Conservation (phyloP, 768 basidiomycete species). For the Cantharellus anzutake region DNA sequence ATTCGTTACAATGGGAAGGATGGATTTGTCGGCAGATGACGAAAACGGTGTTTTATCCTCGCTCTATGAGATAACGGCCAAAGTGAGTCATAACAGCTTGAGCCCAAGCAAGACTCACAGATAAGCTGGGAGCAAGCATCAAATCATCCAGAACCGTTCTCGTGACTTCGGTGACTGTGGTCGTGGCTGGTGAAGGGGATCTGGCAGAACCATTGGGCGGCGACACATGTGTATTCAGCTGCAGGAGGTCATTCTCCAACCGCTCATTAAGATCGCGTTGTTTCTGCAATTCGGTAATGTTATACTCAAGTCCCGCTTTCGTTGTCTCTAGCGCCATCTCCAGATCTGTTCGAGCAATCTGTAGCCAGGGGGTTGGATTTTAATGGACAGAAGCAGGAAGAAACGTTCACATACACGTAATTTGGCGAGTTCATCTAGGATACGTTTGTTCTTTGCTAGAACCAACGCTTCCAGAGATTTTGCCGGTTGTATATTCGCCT, state of each 20-base stretch:
- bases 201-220: conserved; percentile 15
- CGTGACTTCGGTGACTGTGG: conserved; percentile 15
- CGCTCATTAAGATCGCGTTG: conserved; percentile 70
- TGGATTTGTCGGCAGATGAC: conserved; percentile 68
- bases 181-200: conserved; percentile 15
- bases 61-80: too few species aligned
- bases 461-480: conserved; percentile 81
- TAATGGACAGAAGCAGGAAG: background rate
- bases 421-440: conserved; percentile 83
- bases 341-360: conserved; percentile 62
- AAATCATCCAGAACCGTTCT: conserved; percentile 51
- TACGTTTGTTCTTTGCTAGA: conserved; percentile 81
- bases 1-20: conserved; percentile 94
- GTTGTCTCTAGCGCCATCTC: conserved; percentile 43
- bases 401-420: conserved; percentile 40
- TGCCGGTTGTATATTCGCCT: conserved; percentile 50
- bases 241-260: conserved; percentile 78
- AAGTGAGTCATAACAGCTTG: too few species aligned
- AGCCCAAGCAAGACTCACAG: too few species aligned
- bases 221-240: conserved; percentile 43
- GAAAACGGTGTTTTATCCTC: background rate
- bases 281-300: conserved; percentile 51
- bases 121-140: conserved; percentile 12
- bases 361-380: conserved; percentile 19
- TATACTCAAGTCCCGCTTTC: conserved; percentile 36